A percentile compares a stretch with the other conserved stretches of the same genome.
phyloP scores from a whole-genome alignment of 129 eudicot genomes.

The Pulicaria dysenterica region DNA sequence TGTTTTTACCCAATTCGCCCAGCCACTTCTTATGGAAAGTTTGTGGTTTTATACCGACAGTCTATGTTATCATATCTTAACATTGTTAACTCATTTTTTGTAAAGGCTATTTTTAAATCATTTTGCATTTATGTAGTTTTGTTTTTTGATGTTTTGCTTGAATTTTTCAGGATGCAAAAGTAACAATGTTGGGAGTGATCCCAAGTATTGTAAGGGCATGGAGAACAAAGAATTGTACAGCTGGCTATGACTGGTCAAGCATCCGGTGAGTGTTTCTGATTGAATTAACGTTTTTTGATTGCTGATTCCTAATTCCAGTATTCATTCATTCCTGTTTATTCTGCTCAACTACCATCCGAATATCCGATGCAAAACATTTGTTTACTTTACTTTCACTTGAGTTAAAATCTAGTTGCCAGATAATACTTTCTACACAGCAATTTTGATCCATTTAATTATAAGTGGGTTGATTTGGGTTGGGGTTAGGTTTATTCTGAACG shows the following conservation, averaged over 20 bases:
- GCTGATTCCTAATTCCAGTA: background rate
- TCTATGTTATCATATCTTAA: background rate
- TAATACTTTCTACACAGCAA: background rate
- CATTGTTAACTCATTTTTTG: background rate
- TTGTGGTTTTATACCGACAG: background rate
- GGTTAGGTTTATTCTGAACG: background rate
- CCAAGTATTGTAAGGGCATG: conserved; percentile 95
- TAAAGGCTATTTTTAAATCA: too few species aligned
- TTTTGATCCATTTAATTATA: background rate
- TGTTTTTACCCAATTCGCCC: background rate
- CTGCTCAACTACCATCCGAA: background rate
- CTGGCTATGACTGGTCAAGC: conserved; percentile 84
- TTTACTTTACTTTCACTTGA: background rate
- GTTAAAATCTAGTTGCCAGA: background rate
- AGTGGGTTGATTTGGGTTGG: background rate
- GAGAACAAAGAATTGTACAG: conserved; percentile 72
- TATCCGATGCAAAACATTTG: background rate
- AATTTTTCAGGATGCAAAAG: conserved; percentile 81
- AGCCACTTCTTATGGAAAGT: background rate
- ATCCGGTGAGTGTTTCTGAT: conserved; percentile 64
- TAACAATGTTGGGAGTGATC: conserved; percentile 89
- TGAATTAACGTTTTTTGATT: conserved; percentile 11
- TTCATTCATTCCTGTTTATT: background rate
- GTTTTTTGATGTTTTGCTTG: conserved; percentile 2
- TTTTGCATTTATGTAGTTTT: background rate